Evolutionary conservation across 768 basidiomycete genomes (phyloP).

Genomic region (Calocera viscosa): DNA sequence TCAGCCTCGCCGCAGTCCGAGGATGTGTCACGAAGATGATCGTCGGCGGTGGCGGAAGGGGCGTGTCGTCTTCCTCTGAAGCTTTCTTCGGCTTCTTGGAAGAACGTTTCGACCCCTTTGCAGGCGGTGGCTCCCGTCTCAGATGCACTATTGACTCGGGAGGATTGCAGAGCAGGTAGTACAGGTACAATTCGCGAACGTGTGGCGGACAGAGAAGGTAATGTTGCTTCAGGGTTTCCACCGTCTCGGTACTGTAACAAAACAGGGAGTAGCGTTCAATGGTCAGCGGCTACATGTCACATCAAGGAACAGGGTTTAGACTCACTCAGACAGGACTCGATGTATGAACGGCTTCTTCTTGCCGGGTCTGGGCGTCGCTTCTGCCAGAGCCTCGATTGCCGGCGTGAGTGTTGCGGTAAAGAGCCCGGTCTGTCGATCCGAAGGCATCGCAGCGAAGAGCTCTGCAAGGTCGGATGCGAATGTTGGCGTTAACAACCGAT

Average conservation of each 20-base stretch:
- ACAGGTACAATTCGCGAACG: conserved; percentile 84
- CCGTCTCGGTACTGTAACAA: conserved; percentile 77
- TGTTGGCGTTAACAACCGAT: conserved; percentile 76
- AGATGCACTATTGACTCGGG: conserved; percentile 62
- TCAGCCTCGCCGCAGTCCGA: conserved; percentile 81
- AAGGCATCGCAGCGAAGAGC: conserved; percentile 64
- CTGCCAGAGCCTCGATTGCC: conserved; percentile 66
- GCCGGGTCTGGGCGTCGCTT: conserved; percentile 59
- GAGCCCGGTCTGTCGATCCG: conserved; percentile 84
- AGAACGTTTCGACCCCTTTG: conserved; percentile 16
- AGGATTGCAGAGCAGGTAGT: conserved; percentile 77
- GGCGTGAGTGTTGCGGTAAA: conserved; percentile 92
- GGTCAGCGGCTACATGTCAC: conserved; percentile 13
- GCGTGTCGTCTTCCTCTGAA: conserved; percentile 17
- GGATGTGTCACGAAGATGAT: conserved; percentile 86
- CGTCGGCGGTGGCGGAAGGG: conserved; percentile 71
- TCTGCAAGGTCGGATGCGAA: conserved; percentile 76
- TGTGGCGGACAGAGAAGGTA: conserved; percentile 92
- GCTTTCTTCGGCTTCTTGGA: conserved; percentile 13
- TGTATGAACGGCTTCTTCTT: conserved; percentile 83
- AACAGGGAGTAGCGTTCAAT: not conserved
- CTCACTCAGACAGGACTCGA: conserved; percentile 59
- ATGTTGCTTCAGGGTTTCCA: conserved; percentile 71
- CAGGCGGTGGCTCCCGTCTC: conserved; percentile 50
- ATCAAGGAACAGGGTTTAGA: conserved; percentile 13